Base-by-base conservation (phyloP, 1,139 yeast species). In the Suhomyces ambrosiae region DNA sequence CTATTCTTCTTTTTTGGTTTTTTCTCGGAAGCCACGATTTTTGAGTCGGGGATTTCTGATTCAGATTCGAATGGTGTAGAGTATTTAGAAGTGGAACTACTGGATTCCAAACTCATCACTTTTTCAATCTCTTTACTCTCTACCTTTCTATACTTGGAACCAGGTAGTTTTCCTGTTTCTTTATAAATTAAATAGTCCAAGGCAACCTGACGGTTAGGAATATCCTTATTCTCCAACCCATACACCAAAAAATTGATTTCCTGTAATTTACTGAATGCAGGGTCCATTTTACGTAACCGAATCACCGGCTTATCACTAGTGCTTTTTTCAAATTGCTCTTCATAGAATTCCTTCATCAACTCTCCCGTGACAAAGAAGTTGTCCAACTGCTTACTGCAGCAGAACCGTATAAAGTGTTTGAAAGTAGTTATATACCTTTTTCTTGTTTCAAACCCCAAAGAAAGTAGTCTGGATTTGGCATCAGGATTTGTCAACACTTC, bases 221-320 rank as follows among this genome's bases (percentile, higher is more conserved):
- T 49, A 30, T 49, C 52, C 32, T 46, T 49, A 27, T 39, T 44
- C 14, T 38, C 32, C 25, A 49, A 40, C 11, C 43, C 43, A 30
- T 49, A 49, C 23, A 48, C 53, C 39, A 49, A 38, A 29, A 44
- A 48, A 38, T 49, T 49, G 37, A 49, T 48, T 32, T 49, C 53
- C 32, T 49, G 53, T 7, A 49, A 33, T 29, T 49, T 49, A 27
- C 48, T 42, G 41, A 49, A 49, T 1, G 53, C 53, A 4, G 53
- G 53, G 32, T 49, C 53, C 53, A 49, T 49, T 30, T 49, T 49
- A 3, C 52, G 41, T 26, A 49, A 40, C 24, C 53, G 38, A 10
- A 49, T 49, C 24, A 49, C 49, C 12, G 53, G 53, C 32, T 49
- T 48, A 24, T 42, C 45, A 28, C 51, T 47, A 12, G 41, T 27